phyloP scores from a whole-genome alignment of 352 stramenopile species.

The Pythium volutum region DNA sequence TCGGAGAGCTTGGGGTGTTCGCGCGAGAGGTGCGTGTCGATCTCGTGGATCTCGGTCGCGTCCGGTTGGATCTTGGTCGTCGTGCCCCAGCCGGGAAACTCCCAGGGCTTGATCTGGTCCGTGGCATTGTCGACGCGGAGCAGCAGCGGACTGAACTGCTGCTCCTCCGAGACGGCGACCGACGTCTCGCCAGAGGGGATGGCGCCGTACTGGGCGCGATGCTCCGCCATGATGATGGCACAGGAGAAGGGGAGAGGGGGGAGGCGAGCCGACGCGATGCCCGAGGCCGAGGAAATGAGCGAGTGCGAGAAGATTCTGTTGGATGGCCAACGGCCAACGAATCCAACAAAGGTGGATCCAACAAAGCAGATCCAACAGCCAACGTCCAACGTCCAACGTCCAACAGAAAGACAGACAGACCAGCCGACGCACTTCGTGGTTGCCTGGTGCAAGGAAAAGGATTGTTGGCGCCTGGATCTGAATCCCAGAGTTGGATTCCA shows the following conservation, averaged over 20 bases:
- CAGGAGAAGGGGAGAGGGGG: background rate
- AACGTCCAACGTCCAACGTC: background rate
- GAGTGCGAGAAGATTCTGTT: background rate
- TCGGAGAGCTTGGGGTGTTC: constrained; percentile 88
- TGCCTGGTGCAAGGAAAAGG: constrained; percentile 5
- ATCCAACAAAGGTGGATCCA: background rate
- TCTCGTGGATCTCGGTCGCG: constrained; percentile 64
- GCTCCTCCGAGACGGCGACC: constrained; percentile 38
- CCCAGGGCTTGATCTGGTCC: constrained; percentile 76
- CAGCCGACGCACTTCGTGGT: background rate
- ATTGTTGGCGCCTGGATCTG: constrained; percentile 4
- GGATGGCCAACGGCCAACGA: constrained; percentile 2
- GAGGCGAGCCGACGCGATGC: background rate
- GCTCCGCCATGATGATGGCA: constrained; percentile 30
- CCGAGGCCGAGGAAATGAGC: background rate
- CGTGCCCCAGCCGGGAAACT: constrained; percentile 83
- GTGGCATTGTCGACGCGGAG: constrained; percentile 68
- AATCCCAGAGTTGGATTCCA: constrained; percentile 1
- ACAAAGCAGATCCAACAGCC: constrained; percentile 10
- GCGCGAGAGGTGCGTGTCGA: constrained; percentile 68
- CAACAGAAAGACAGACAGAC: no score
- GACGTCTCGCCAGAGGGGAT: constrained; percentile 41
- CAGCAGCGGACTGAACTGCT: constrained; percentile 59
- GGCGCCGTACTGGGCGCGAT: constrained; percentile 48
- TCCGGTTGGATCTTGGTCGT: constrained; percentile 57